Evolutionary conservation across 208 protist species (phyloP), one percentile per base, ranked within the genome.

Genomic region (Crithidia brevicula): DNA sequence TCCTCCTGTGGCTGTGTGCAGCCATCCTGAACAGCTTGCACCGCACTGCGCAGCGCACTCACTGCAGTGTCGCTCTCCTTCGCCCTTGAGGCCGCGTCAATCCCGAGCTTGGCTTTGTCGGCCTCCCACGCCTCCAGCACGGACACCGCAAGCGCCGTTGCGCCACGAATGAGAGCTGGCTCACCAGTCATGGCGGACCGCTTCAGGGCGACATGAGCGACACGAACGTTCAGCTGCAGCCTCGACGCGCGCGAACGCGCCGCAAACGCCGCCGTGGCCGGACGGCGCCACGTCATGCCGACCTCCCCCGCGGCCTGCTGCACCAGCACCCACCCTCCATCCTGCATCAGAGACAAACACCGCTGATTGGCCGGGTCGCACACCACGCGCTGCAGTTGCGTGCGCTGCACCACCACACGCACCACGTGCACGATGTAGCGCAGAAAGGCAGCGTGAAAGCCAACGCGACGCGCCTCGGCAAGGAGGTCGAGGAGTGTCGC

Each of bases 301-400:
- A 71, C 65, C 11, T 71, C 53, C 2, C 65, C 38, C 15, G 65
- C 65, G 1, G 53, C 65, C 65, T 71, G 65, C 65, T 56, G 65
- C 43, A 71, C 43, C 22, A 71, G 45, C 49, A 61, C 40, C 51
- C 51, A 58, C 2, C 52, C 63, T 8, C 63, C 51, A 11, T 52
- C 52, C 11, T 7, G 25, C 63, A 59, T 50, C 34, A 10, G 9
- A 10, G 38, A 57, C 5, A 68, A 28, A 11, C 50, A 25, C 30
- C 8, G 34, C 40, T 45, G 53, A 38, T 56, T 51, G n/a, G 65
- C 31, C 13, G 53, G 52, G 23, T 61, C 54, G 46, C 65, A 46
- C 6, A 62, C 54, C 15, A 56, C 4, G 13, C 65, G 65, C 54
- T 71, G 46, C 51, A 72, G 9, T 57, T 77, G 76, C 47, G 69